Percentiles rank a stretch among this genome's conserved stretches.
Evolutionary conservation across 495 filamentous ascomycete species (phyloP).

Genomic region (Penicillium fimorum): DNA sequence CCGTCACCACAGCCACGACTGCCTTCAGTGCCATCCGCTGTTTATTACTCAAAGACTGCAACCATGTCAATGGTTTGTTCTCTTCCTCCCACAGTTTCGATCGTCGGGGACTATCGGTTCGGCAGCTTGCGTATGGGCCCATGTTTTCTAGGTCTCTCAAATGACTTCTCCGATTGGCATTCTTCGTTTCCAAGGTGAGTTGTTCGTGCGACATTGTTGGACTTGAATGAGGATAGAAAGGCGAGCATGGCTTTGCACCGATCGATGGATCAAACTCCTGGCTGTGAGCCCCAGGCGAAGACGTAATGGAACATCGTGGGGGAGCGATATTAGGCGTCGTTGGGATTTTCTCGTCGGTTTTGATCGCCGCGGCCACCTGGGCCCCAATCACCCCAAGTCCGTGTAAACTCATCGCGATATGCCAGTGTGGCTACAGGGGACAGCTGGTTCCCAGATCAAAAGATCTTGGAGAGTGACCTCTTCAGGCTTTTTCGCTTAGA

Average conservation of each 20-base stretch:
- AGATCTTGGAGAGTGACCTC: conserved; percentile 17
- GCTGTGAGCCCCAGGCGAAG: conserved; percentile 20
- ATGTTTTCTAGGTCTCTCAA: conserved; percentile 34
- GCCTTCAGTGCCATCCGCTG: conserved; percentile 54
- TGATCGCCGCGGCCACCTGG: conserved; percentile 31
- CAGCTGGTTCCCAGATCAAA: conserved; percentile 7
- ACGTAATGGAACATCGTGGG: conserved; percentile 19
- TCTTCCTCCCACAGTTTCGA: conserved; percentile 46
- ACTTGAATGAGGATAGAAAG: conserved; percentile 58
- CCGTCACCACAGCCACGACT: conserved; percentile 52
- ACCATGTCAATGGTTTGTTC: conserved; percentile 32
- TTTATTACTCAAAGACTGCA: conserved; percentile 44
- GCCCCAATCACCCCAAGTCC: conserved; percentile 35
- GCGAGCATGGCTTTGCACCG: conserved; percentile 53
- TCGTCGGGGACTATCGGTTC: conserved; percentile 25
- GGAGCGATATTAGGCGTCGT: conserved; percentile 16
- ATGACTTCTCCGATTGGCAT: conserved; percentile 19
- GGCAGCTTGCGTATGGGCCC: conserved; percentile 17
- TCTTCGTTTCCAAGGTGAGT: conserved; percentile 39
- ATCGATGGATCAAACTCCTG: conserved; percentile 43
- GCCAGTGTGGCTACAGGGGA: background rate
- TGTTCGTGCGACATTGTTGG: conserved; percentile 49
- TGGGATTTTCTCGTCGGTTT: conserved; percentile 24
- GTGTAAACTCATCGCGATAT: conserved; percentile 28
- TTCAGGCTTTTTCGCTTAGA: conserved; percentile 14